Conservation (phyloP, 768 basidiomycete species). For the Chalciporus piperatus region DNA sequence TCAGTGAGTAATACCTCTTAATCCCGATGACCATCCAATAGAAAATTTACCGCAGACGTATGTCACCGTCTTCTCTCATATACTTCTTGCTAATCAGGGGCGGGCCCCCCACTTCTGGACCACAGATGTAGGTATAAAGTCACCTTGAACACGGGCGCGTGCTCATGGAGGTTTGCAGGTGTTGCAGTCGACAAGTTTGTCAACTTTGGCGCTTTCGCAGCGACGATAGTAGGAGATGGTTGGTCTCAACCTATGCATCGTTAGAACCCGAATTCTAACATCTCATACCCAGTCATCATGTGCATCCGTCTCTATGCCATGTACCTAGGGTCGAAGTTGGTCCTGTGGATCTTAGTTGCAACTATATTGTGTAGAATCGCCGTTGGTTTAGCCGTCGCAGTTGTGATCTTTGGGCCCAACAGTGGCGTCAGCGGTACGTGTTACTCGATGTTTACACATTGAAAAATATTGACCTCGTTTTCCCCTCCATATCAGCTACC, state of each 20-base stretch:
- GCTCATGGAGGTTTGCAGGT: not conserved
- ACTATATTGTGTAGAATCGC: conserved; percentile 5
- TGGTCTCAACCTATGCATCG: not conserved
- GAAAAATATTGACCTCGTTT: not conserved
- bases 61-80: not conserved
- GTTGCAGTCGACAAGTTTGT: conserved; percentile 8
- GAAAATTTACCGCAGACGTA: conserved; percentile 5
- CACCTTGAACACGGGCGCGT: not conserved
- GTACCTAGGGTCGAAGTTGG: conserved; percentile 13
- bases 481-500: conserved; percentile 4
- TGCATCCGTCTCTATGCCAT: conserved; percentile 21
- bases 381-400: conserved; percentile 7
- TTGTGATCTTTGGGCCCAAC: conserved; percentile 12
- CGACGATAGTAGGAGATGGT: conserved; percentile 11
- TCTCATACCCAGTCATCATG: conserved; percentile 10
- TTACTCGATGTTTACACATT: too few species aligned
- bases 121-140: conserved; percentile 6
- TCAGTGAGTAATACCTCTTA: not conserved
- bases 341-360: conserved; percentile 7
- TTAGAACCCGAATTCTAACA: not conserved
- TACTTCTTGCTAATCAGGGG: not conserved
- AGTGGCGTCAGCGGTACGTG: conserved; percentile 16
- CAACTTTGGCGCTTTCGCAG: conserved; percentile 14
- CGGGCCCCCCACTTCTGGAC: not conserved
- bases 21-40: not conserved